Evolutionary conservation across 2,329 filamentous ascomycete genomes (phyloP), one percentile per base, ranked within the genome.

Genomic region (Ilyonectria robusta): DNA sequence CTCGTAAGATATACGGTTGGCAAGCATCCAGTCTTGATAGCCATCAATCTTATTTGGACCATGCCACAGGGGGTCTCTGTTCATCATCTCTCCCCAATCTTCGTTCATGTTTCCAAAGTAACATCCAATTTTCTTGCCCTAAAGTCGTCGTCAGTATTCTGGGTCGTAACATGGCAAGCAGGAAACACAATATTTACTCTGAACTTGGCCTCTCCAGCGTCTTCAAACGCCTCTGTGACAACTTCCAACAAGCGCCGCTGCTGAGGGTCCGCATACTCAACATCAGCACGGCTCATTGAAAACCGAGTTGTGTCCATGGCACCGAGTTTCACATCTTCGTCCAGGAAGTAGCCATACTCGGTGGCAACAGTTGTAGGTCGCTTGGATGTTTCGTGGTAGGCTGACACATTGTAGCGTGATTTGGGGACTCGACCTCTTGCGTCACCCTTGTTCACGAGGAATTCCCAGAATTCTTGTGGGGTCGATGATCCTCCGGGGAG

Each of bases 1-100:
- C 23, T 48, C 46, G 13, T 48, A 29, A 15, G 46, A 48, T 6
- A 48, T n/a, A 29, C 46, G 46, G 13, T 48, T 29, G 6, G 46
- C 29, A 2, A 48, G 3, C 5, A 48, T 13, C 3, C 29, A n/a
- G 15, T 48, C 46, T 5, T 19, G 19, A 26, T 47, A 23, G 9
- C 44, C 44, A 17, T 6, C 46, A 9, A 48, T 23, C 6, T 17
- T 9, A n/a, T 29, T 11, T 3, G 17, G 40, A 15, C 40, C 23
- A 23, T 47, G 5, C 21, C 46, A 6, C 23, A 29, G 46, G 6
- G 46, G 21, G 7, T 29, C 46, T 4, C 17, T 80, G 0, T 11
- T 11, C 13, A 11, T 15, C 23, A 29, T 29, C 23, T 48, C 23
- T 6, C 17, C 17, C 46, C 46, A 48, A 8, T 48, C 46, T 6